A percentile compares a stretch with the other conserved stretches of the same genome.
These are phyloP conservation scores for Aspergillus sergii DNA, from an alignment of 2,329 filamentous ascomycete species.

Conservation along the genomic window DNA sequence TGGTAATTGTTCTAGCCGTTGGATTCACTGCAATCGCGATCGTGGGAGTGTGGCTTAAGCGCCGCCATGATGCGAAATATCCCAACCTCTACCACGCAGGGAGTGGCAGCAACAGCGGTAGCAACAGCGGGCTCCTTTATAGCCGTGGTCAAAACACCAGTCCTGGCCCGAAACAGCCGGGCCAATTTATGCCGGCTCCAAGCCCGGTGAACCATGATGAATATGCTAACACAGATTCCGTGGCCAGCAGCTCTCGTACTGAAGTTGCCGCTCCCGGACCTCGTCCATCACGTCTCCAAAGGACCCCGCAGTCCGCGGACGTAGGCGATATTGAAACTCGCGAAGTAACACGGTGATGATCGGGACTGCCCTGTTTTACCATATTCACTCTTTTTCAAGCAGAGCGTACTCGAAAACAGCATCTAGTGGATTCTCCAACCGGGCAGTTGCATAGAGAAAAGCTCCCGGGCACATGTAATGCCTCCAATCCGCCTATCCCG, in stretches of 20 bases:
- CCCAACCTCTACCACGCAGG: constrained; percentile 37
- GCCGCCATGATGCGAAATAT: constrained; percentile 68
- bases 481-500: not conserved
- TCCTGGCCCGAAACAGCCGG: constrained; percentile 17
- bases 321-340: constrained; percentile 28
- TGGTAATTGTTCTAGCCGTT: constrained; percentile 74
- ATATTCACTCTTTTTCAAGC: not conserved
- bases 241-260: constrained; percentile 34
- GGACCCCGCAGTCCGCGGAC: constrained; percentile 16
- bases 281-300: constrained; percentile 27
- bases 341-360: constrained; percentile 24
- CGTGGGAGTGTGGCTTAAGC: constrained; percentile 70
- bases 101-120: constrained; percentile 23
- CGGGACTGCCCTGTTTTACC: not conserved
- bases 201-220: constrained; percentile 13
- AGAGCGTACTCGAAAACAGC: not conserved
- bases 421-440: not conserved
- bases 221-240: constrained; percentile 23
- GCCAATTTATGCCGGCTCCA: constrained; percentile 17
- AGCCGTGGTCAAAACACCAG: constrained; percentile 21
- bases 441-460: not conserved
- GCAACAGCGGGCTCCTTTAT: constrained; percentile 25
- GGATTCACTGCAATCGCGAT: constrained; percentile 69
- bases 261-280: constrained; percentile 22
- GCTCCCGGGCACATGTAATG: not conserved